Evolutionary conservation across 371 early-diverging fungal genomes (phyloP), one percentile per base, ranked within the genome.

Genomic region (Thermomucor indicae-seudaticae): DNA sequence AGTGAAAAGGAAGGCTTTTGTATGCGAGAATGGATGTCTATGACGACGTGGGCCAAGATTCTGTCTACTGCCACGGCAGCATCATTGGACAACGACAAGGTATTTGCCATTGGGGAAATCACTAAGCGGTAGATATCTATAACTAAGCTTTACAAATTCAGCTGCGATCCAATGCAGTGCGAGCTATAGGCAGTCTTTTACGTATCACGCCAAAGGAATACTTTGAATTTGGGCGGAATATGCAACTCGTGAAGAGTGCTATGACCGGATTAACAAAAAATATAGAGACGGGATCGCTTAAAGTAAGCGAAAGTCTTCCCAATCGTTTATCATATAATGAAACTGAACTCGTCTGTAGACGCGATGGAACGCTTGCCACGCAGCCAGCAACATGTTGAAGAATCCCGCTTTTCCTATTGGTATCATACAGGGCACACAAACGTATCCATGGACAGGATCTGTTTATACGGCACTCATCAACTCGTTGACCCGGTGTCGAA

Each of bases 331-430:
- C 30, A 8, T 19, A 19, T 12, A 27, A 16, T 40, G 11, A 46
- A 23, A 17, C 4, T 29, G 4, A 30, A 42, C 12, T 48, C 22
- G 12, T 35, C 17, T 7, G 35, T 46, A 88, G 83, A 79, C 78
- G 8, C 83, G 91, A 16, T 91, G 91, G 91, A 91, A 91, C 60
- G 86, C 91, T 3, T 88, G 88, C 58, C 81, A 91, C 64, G 86
- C 90, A 0, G 70, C 85, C 14, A 72, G 75, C 24, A 88, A 86
- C 51, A 74, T 86, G 48, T 62, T 91, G 5, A 55, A 65, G 6
- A 83, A 84, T 49, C 54, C 62, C 7, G 49, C 62, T 34, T 80
- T 88, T 54, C 88, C 90, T 6, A 79, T 87, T 40, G 84, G 83
- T 2, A 47, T 49, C 25, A 57, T 54, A 2, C 49, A 47, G 3